phyloP scores from a whole-genome alignment of 202 grass and related monocot genomes.

The Schoenoplectus triqueter region DNA sequence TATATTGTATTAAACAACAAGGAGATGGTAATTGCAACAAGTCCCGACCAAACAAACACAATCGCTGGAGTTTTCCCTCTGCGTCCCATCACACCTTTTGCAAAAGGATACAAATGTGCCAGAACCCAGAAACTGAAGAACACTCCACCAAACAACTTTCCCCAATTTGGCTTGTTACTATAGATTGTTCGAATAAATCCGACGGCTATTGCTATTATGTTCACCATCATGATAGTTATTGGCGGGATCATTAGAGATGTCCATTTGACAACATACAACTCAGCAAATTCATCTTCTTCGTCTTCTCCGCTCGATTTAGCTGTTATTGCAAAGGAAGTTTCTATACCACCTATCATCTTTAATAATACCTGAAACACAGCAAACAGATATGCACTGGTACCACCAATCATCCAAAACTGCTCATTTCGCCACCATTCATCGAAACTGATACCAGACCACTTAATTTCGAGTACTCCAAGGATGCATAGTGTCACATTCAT shows the following conservation, averaged over 20 bases:
- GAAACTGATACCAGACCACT: constrained; percentile 66
- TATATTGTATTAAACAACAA: constrained; percentile 58
- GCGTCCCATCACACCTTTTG: constrained; percentile 71
- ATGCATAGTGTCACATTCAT: constrained; percentile 63
- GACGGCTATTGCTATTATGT: constrained; percentile 61
- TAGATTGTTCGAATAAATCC: constrained; percentile 53
- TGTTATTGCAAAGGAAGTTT: constrained; percentile 67
- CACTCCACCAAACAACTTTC: constrained; percentile 59
- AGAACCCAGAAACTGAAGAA: constrained; percentile 74
- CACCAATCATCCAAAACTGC: constrained; percentile 76
- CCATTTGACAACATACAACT: constrained; percentile 75
- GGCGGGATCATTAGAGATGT: constrained; percentile 66
- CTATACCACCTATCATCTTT: constrained; percentile 66
- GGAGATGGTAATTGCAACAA: constrained; percentile 56
- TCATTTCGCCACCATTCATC: constrained; percentile 80
- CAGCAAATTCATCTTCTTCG: constrained; percentile 65
- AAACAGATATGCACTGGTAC: constrained; percentile 63
- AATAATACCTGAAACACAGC: constrained; percentile 69
- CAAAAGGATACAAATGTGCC: constrained; percentile 67
- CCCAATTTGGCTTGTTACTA: constrained; percentile 61
- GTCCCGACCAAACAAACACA: constrained; percentile 60
- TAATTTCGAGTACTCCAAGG: constrained; percentile 64
- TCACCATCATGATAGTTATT: constrained; percentile 63
- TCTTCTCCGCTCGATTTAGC: constrained; percentile 61
- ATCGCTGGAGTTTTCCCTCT: constrained; percentile 63